A percentile compares a stretch with the other conserved stretches of the same genome.
phyloP scores from a whole-genome alignment of 2,329 filamentous ascomycete species.

The Colletotrichum brevisporum region DNA sequence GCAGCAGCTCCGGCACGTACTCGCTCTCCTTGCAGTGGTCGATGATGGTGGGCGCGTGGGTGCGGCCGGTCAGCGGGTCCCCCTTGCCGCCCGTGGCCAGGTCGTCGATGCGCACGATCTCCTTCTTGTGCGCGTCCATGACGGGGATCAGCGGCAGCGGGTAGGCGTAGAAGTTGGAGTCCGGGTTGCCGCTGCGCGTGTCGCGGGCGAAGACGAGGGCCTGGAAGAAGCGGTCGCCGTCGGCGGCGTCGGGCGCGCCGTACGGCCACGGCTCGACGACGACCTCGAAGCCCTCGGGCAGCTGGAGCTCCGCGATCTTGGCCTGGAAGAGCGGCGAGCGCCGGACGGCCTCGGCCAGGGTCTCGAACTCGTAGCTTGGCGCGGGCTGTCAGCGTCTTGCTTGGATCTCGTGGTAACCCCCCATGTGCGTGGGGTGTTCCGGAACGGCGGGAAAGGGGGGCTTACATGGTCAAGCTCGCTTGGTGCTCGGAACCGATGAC shows the following conservation, averaged over 20 bases:
- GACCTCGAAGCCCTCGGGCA: conserved; percentile 51
- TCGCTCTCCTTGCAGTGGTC: conserved; percentile 53
- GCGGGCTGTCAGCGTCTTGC: conserved; percentile 8
- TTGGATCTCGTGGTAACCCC: too few species aligned
- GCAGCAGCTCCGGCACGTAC: conserved; percentile 59
- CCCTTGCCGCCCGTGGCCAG: conserved; percentile 51
- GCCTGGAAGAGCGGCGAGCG: conserved; percentile 50
- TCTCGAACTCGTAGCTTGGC: conserved; percentile 52
- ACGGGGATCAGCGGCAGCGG: conserved; percentile 64
- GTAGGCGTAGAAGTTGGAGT: conserved; percentile 65
- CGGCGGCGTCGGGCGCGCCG: conserved; percentile 47
- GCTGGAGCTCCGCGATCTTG: conserved; percentile 47
- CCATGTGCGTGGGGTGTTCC: conserved; percentile 1
- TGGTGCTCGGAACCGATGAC: conserved; percentile 48
- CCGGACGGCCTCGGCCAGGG: conserved; percentile 49
- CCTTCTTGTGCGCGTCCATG: conserved; percentile 47
- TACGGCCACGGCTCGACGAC: conserved; percentile 61
- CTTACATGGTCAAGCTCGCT: conserved; percentile 50
- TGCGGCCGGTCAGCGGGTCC: conserved; percentile 43
- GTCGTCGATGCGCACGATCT: conserved; percentile 52
- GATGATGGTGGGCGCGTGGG: conserved; percentile 41
- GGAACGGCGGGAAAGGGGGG: not conserved
- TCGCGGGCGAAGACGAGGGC: conserved; percentile 51
- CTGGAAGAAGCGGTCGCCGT: conserved; percentile 52
- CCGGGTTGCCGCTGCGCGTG: conserved; percentile 49